Conservation (phyloP, 345 rosid genomes). For the Citrus glauca region DNA sequence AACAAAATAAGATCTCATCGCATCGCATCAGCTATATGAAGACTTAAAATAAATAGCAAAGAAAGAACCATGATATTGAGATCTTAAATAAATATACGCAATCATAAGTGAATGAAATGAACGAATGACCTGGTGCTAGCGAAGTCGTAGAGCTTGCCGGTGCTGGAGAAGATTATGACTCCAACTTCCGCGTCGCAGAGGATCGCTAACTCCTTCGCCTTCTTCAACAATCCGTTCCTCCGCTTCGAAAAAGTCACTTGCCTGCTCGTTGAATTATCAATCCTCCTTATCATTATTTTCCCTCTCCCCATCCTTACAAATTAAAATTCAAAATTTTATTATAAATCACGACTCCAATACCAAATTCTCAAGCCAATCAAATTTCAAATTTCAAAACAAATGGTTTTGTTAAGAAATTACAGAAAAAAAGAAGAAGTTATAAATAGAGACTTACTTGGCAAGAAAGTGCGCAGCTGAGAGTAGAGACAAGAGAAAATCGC, state of each 20-base stretch:
- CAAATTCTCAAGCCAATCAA: neutral
- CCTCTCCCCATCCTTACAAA: constrained; percentile 49
- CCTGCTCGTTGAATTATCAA: constrained; percentile 56
- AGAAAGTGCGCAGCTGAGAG: neutral
- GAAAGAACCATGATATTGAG: neutral
- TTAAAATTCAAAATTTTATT: neutral
- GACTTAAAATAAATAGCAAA: neutral
- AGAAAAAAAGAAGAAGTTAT: neutral
- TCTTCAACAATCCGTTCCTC: constrained; percentile 51
- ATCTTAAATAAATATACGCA: neutral
- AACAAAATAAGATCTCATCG: neutral
- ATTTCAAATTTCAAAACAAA: neutral
- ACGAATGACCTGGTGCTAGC: constrained; percentile 43
- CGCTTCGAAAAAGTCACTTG: constrained; percentile 61
- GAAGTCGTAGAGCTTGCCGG: constrained; percentile 48
- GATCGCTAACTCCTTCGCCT: constrained; percentile 54
- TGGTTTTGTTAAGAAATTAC: neutral
- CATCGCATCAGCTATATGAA: neutral
- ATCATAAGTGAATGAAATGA: neutral
- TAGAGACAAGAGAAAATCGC: constrained; percentile 6
- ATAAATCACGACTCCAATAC: neutral
- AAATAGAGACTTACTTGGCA: constrained; percentile 3
- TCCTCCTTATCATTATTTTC: constrained; percentile 56
- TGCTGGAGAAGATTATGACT: constrained; percentile 53
- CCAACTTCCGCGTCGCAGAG: constrained; percentile 60